Evolutionary conservation across 345 rosid genomes (phyloP).

Genomic region (Citrus reticulata): DNA sequence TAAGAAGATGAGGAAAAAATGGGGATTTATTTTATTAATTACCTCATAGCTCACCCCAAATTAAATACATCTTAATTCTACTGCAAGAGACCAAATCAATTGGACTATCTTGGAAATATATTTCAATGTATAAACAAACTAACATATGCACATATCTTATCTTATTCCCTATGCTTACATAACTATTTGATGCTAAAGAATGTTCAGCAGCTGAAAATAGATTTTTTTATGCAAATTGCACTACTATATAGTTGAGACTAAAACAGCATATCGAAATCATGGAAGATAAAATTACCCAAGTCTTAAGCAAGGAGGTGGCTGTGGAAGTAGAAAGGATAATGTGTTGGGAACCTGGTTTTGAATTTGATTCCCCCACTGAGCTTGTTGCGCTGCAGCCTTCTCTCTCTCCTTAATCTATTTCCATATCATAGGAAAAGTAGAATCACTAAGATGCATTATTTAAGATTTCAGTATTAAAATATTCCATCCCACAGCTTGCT

Average conservation of each 20-base stretch:
- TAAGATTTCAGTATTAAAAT: too few relatives aligned
- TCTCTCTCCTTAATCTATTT: conserved; percentile 65
- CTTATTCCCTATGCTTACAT: too few relatives aligned
- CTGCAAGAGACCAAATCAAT: too few relatives aligned
- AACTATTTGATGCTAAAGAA: too few relatives aligned
- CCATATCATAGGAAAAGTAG: not conserved
- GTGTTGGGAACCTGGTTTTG: conserved; percentile 42
- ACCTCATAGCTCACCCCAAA: too few relatives aligned
- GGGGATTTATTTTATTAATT: too few relatives aligned
- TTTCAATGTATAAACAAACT: too few relatives aligned
- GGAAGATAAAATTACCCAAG: conserved; percentile 40
- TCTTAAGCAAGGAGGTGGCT: conserved; percentile 50
- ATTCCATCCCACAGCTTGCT: too few relatives aligned
- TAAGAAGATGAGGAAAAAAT: not conserved
- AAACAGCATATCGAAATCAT: not conserved
- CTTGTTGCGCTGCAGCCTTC: conserved; percentile 47
- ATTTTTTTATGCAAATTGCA: not conserved
- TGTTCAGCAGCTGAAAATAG: too few relatives aligned
- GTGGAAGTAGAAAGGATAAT: conserved; percentile 42
- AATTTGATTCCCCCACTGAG: conserved; percentile 57
- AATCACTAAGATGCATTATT: not conserved
- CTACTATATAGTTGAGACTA: not conserved
- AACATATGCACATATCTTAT: too few relatives aligned
- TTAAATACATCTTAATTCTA: too few relatives aligned
- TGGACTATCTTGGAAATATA: too few relatives aligned